Conservation (phyloP, 106 monocot genomes). For the Hemerocallis citrina region DNA sequence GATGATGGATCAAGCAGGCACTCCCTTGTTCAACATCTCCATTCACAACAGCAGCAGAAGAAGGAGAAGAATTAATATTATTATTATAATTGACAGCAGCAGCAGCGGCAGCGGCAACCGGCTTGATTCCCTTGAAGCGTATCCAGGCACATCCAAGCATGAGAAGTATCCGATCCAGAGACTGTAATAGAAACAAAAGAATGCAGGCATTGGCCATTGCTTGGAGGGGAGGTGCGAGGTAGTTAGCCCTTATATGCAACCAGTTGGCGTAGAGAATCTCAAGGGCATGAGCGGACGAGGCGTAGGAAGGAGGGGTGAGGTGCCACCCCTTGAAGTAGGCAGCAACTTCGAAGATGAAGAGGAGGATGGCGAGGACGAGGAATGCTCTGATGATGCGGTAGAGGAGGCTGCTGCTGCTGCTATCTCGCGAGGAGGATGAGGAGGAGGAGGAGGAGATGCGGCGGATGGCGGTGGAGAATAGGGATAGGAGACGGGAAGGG, state of each 20-base stretch:
- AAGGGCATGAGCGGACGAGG: constrained; percentile 23
- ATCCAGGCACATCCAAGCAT: constrained; percentile 54
- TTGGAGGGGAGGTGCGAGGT: constrained; percentile 59
- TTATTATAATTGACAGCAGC: too few relatives aligned
- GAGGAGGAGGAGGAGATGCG: constrained; percentile 15
- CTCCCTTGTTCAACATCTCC: too few relatives aligned
- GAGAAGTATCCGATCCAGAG: constrained; percentile 43
- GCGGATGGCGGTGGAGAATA: constrained; percentile 22
- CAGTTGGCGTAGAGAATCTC: constrained; percentile 41
- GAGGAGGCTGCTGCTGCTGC: constrained; percentile 19
- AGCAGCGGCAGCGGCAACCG: too few relatives aligned
- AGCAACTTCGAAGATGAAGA: constrained; percentile 39
- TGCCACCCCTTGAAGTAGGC: constrained; percentile 33
- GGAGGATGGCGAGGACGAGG: constrained; percentile 32
- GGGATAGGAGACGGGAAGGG: constrained; percentile 9
- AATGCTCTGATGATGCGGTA: constrained; percentile 42
- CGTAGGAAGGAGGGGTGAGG: background rate
- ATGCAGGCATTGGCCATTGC: constrained; percentile 40
- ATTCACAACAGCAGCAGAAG: too few relatives aligned
- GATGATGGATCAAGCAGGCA: too few relatives aligned
- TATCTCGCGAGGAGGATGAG: background rate
- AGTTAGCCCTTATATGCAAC: constrained; percentile 30
- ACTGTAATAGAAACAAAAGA: constrained; percentile 48
- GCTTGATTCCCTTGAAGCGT: constrained; percentile 16
- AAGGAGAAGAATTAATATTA: too few relatives aligned